Base-by-base conservation (phyloP, 2,329 filamentous ascomycete genomes). In the Aspergillus awamori region DNA sequence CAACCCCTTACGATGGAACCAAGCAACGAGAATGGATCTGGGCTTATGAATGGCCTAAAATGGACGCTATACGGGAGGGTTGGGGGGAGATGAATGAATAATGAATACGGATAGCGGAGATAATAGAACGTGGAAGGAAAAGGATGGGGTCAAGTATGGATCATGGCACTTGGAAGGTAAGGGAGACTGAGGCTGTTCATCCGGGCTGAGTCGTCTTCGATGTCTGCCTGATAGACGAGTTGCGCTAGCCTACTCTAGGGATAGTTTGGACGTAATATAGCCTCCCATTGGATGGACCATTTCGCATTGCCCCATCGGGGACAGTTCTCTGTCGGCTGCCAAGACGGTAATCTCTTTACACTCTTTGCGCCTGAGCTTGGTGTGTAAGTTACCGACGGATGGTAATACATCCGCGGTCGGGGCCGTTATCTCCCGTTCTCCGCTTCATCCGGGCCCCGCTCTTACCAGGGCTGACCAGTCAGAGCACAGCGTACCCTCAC, bases 141-240 rank as follows among this genome's bases (percentile, higher is more conserved):
- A 56, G 53, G 17, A 33, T 43, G 53, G 36, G 36, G 53, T 53
- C 51, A 53, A 53, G 51, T 52, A 65, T 59, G 58, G 51, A 58
- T 53, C 38, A 53, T 61, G 59, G 30, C 62, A 56, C 54, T 26
- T 58, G 53, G 58, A 56, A 47, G 48, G 51, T 52, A 57, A 54
- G 33, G 61, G 45, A 55, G 58, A 63, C 61, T 59, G 65, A 65
- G 64, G 67, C 65, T 63, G 68, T 71, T 63, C 65, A 59, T 62
- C 63, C 65, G 63, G 58, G 67, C 67, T 71, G 68, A 71, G 66
- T 62, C 71, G 66, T 64, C 61, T 67, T 70, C 59, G 69, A 71
- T 74, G 74, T 76, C 75, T 77, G 75, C 75, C 75, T 77, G 71
- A 75, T 75, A 69, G 73, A 69, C 71, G 68, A 74, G 53, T 6